A percentile compares a stretch with the other conserved stretches of the same genome.
Conservation (phyloP, 345 rosid genomes). For the Reutealis trisperma region DNA sequence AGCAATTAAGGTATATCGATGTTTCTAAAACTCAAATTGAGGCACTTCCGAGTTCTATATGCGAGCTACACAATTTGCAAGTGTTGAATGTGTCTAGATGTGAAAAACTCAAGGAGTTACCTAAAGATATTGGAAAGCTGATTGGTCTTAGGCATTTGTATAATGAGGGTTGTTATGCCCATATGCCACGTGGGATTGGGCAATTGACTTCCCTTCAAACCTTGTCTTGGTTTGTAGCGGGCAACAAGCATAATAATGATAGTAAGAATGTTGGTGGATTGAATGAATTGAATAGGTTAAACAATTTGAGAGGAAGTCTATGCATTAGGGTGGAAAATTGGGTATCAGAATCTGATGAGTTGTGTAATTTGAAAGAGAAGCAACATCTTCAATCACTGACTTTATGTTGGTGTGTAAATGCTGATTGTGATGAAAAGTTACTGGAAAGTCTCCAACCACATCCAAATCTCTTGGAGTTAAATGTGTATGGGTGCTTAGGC, state of each 20-base stretch:
- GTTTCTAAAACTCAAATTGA: conserved; percentile 13
- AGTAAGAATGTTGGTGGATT: background rate
- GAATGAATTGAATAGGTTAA: background rate
- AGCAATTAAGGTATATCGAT: conserved; percentile 24
- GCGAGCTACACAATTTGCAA: conserved; percentile 14
- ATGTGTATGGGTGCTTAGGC: background rate
- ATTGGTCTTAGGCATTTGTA: conserved; percentile 13
- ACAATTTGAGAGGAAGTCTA: conserved; percentile 2
- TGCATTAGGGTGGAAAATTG: background rate
- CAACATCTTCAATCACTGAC: background rate
- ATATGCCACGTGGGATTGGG: conserved; percentile 12
- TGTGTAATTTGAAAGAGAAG: conserved; percentile 4
- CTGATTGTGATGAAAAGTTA: background rate
- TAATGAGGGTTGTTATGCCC: background rate
- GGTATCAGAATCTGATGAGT: background rate
- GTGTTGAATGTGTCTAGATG: conserved; percentile 6
- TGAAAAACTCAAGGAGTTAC: background rate
- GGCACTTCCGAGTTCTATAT: conserved; percentile 14
- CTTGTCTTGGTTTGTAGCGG: conserved; percentile 1
- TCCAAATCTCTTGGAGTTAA: background rate
- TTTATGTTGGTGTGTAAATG: background rate
- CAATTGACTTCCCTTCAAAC: conserved; percentile 10
- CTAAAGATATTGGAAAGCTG: background rate
- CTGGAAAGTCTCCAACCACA: conserved; percentile 1
- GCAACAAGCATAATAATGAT: background rate